phyloP scores from a whole-genome alignment of 2,329 filamentous ascomycete genomes.

The Calcarisporium arbuscula region DNA sequence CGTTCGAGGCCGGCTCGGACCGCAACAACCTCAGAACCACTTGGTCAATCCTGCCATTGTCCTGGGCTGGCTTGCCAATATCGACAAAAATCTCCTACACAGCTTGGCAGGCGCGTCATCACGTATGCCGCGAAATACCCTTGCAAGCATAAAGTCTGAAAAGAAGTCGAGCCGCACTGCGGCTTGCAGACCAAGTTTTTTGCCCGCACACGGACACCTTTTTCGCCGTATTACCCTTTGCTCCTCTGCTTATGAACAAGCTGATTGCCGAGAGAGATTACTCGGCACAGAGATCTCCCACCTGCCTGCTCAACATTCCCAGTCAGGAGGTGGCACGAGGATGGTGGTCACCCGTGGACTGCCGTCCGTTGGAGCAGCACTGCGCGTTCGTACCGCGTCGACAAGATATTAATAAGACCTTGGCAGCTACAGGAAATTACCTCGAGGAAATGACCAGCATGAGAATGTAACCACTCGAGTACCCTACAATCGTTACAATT shows the following conservation, averaged over 20 bases:
- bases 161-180: constrained; percentile 2
- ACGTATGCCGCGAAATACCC: constrained; percentile 5
- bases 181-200: constrained; percentile 4
- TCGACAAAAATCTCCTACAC: constrained; percentile 4
- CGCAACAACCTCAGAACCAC: constrained; percentile 5
- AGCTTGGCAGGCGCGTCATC: constrained; percentile 4
- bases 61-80: constrained; percentile 5
- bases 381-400: constrained; percentile 2
- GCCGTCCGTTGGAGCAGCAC: constrained; percentile 4
- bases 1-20: constrained; percentile 3
- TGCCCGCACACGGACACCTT: too few relatives aligned
- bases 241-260: constrained; percentile 3
- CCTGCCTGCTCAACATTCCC: constrained; percentile 1
- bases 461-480: constrained; percentile 1
- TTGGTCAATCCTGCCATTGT: constrained; percentile 6
- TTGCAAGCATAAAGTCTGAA: constrained; percentile 4
- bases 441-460: constrained; percentile 3
- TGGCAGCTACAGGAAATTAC: constrained; percentile 3
- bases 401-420: constrained; percentile 1
- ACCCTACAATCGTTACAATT: constrained; percentile 2
- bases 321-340: constrained; percentile 4
- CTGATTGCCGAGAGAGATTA: constrained; percentile 6
- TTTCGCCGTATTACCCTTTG: too few relatives aligned
- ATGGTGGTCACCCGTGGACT: constrained; percentile 2
- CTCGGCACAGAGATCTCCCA: constrained; percentile 3